phyloP scores from a whole-genome alignment of 441 rosid species.

The Euphorbia celastroides region DNA sequence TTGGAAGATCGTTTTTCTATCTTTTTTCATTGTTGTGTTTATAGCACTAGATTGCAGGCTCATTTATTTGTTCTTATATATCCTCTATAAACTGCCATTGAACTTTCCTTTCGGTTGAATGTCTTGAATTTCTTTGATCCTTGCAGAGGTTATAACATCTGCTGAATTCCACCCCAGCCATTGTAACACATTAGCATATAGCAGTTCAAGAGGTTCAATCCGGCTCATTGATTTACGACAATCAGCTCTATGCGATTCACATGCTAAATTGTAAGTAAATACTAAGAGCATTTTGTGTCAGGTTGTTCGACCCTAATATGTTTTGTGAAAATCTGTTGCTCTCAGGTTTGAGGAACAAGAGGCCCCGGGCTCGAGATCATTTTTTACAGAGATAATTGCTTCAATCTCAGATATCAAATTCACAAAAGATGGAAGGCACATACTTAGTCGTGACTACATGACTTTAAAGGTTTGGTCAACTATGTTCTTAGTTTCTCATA shows the following conservation, averaged over 20 bases:
- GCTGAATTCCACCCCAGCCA: no score
- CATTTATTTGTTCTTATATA: no score
- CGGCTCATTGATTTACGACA: no score
- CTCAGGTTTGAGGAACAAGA: no score
- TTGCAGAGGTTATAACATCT: slow-evolving; percentile 96
- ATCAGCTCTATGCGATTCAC: slow-evolving; percentile 81
- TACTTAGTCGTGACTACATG: no score
- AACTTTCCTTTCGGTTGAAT: background rate
- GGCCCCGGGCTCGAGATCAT: no score
- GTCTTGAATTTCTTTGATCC: slow-evolving; percentile 11
- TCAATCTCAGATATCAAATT: no score
- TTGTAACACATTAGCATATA: no score
- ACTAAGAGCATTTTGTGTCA: background rate
- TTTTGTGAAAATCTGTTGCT: slow-evolving; percentile 12
- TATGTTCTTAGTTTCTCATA: background rate
- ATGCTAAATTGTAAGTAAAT: slow-evolving; percentile 45
- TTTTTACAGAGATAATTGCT: no score
- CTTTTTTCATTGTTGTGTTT: background rate
- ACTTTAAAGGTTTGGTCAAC: slow-evolving; percentile 73
- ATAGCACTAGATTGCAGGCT: no score
- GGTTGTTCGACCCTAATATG: slow-evolving; percentile 9
- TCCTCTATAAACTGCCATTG: background rate
- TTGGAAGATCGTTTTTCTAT: background rate
- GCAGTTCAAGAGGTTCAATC: no score
- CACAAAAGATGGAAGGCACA: no score